Base-by-base conservation (phyloP, 306 rosid species). In the Sindora glabra region DNA sequence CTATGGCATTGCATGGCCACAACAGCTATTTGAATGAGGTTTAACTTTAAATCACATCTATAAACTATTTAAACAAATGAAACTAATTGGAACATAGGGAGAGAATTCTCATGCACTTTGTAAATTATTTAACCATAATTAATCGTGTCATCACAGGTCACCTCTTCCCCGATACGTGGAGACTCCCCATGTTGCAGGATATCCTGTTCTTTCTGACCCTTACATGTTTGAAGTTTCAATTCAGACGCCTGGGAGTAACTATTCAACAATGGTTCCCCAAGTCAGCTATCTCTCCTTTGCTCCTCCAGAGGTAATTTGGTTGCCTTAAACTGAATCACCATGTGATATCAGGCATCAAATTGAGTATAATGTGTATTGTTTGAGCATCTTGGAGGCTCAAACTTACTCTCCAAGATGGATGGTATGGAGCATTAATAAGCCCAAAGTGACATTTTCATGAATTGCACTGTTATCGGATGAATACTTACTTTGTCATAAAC, bases 241-340 rank as follows among this genome's bases (percentile, higher is more conserved):
- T 67, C 68, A 77, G 72, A 92, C 96, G 57, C 90, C 94, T 16
- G 82, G 92, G 39, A 40, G 14, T 66, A 76, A 67, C 69, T 30
- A 59, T 59, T 88, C 96, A 59, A 78, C 73, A 36, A 41, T 38
- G 56, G 64, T 25, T 56, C 78, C 89, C 60, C 82, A 73, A 70
- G 38, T 34, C 66, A 79, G 67, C 86, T 92, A 83, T 71, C 85
- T 88, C 23, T 92, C 98, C 56, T 92, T 92, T 59, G 81, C 96
- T 32, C 98, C 98, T 73, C 95, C 94, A 10, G 98, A 92, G 98
- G 98, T 92, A 77, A 77, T 51, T 13, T 13, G 51, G 59, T 60
- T 37, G 70, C 27, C 27, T 40, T 54, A 18, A 48, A 48, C 44
- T 49, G 16, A 50, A 56, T 64, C 76, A 18, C 40, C 32, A 3